phyloP scores from a whole-genome alignment of 192 early-diverging fungal genomes.

The Cladochytrium replicatum region DNA sequence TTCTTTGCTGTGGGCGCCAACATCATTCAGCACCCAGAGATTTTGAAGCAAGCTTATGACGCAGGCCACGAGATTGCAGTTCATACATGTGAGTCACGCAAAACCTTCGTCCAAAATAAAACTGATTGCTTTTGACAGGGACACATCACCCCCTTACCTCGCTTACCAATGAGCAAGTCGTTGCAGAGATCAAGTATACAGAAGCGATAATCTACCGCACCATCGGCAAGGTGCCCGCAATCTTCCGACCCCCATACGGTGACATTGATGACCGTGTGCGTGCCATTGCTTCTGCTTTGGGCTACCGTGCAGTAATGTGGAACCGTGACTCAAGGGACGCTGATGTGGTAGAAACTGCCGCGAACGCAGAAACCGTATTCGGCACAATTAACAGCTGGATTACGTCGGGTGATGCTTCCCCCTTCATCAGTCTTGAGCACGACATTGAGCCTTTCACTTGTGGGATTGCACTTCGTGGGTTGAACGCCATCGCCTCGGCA shows the following conservation, averaged over 20 bases:
- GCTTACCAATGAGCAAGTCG: slow-evolving; percentile 39
- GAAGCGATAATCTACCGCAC: slow-evolving; percentile 29
- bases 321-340: slow-evolving; percentile 22
- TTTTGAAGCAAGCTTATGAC: slow-evolving; percentile 32
- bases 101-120: too few relatives aligned
- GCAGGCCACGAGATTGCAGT: slow-evolving; percentile 47
- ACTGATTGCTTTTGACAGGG: too few relatives aligned
- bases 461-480: too few relatives aligned
- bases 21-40: slow-evolving; percentile 28
- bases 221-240: slow-evolving; percentile 31
- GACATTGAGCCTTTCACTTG: too few relatives aligned
- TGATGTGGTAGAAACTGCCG: too few relatives aligned
- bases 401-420: too few relatives aligned
- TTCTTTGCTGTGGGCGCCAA: slow-evolving; percentile 46
- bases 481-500: too few relatives aligned
- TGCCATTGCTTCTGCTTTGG: slow-evolving; percentile 48
- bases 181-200: slow-evolving; percentile 61
- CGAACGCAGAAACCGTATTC: too few relatives aligned
- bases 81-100: too few relatives aligned
- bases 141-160: slow-evolving; percentile 43
- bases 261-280: slow-evolving; percentile 67
- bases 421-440: slow-evolving; percentile 3
- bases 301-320: slow-evolving; percentile 31
- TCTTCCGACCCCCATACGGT: slow-evolving; percentile 60
- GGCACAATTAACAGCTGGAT: too few relatives aligned